Evolutionary conservation across 257 asterid genomes (phyloP).

Genomic region (Solanum phureja): DNA sequence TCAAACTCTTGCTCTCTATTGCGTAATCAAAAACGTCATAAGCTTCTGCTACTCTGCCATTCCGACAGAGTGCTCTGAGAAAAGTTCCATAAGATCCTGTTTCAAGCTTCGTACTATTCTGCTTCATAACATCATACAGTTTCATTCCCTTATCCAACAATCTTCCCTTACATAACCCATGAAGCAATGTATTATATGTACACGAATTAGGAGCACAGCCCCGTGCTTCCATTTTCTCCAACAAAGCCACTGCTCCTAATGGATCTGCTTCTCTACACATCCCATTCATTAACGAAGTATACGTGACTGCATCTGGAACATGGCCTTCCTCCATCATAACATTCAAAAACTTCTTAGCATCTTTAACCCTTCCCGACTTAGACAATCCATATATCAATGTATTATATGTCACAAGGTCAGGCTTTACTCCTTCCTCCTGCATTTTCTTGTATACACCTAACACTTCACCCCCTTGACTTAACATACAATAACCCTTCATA

Average conservation of each 20-base stretch:
- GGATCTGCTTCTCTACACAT: slow-evolving; percentile 82
- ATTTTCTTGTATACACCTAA: slow-evolving; percentile 70
- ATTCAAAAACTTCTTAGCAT: slow-evolving; percentile 61
- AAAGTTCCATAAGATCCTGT: slow-evolving; percentile 73
- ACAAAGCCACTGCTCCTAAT: slow-evolving; percentile 56
- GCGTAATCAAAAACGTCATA: slow-evolving; percentile 88
- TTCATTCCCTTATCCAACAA: slow-evolving; percentile 60
- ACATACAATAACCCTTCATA: slow-evolving; percentile 79
- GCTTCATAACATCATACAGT: slow-evolving; percentile 64
- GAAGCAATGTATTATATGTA: slow-evolving; percentile 82
- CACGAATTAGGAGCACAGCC: slow-evolving; percentile 76
- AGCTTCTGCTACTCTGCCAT: slow-evolving; percentile 79
- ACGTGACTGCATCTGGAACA: slow-evolving; percentile 69
- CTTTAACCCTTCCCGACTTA: slow-evolving; percentile 66
- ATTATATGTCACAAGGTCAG: slow-evolving; percentile 72
- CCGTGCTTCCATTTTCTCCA: slow-evolving; percentile 65
- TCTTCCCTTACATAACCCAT: slow-evolving; percentile 75
- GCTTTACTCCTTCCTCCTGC: slow-evolving; percentile 72
- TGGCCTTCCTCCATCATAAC: slow-evolving; percentile 72
- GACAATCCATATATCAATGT: slow-evolving; percentile 79
- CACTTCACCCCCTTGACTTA: slow-evolving; percentile 59
- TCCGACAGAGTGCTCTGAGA: slow-evolving; percentile 63
- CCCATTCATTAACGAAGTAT: slow-evolving; percentile 94
- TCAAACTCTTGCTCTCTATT: slow-evolving; percentile 79
- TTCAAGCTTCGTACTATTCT: slow-evolving; percentile 49